Percentiles rank a stretch among this genome's conserved stretches.
These are phyloP conservation scores for Citropsis articulata DNA, from an alignment of 345 rosid genomes.

Conservation along the genomic window DNA sequence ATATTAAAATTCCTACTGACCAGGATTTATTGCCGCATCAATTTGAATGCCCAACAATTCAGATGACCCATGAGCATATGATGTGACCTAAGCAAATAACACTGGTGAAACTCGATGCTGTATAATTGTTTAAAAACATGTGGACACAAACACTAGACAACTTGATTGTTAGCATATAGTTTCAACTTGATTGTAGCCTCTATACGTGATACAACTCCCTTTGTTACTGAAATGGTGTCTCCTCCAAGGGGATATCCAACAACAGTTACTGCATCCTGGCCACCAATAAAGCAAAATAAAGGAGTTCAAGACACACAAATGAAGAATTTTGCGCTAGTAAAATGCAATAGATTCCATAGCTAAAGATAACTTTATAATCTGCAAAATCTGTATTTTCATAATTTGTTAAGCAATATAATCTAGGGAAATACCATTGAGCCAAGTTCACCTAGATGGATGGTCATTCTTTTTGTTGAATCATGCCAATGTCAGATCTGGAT, in stretches of 20 bases:
- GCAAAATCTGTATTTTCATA: background rate
- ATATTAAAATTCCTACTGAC: constrained; percentile 40
- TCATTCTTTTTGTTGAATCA: background rate
- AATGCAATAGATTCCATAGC: background rate
- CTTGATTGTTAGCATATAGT: constrained; percentile 1
- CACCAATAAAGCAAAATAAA: constrained; percentile 30
- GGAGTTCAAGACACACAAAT: constrained; percentile 13
- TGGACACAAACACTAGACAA: constrained; percentile 8
- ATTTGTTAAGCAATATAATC: constrained; percentile 1
- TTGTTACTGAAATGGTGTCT: constrained; percentile 95
- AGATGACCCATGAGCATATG: constrained; percentile 96
- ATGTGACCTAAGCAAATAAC: constrained; percentile 65
- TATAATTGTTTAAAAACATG: constrained; percentile 1
- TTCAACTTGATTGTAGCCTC: constrained; percentile 51
- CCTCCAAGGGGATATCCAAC: constrained; percentile 99
- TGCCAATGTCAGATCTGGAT: background rate
- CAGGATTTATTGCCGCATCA: constrained; percentile 97
- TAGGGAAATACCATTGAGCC: background rate
- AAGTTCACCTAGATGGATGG: background rate
- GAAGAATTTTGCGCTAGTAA: background rate
- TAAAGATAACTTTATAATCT: background rate
- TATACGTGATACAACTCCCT: constrained; percentile 97
- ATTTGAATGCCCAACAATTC: constrained; percentile 97
- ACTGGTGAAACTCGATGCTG: constrained; percentile 7
- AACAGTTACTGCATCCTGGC: constrained; percentile 95